These are phyloP conservation scores for Euphorbia lathyris DNA, from an alignment of 345 rosid genomes.

Conservation along the genomic window DNA sequence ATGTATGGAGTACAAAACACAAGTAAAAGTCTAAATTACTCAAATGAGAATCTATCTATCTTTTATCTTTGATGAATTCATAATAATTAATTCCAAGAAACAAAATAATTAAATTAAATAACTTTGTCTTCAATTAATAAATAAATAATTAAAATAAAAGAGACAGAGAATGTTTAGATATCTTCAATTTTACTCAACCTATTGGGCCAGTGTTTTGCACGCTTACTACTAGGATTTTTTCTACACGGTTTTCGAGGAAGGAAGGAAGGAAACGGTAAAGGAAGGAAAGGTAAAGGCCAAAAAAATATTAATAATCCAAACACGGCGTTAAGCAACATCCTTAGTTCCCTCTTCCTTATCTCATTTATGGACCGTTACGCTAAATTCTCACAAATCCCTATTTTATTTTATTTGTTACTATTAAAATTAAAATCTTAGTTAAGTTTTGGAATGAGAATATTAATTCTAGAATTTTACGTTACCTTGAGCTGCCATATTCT, in stretches of 20 bases:
- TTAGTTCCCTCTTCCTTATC: conserved; percentile 35
- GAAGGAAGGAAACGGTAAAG: too few relatives aligned
- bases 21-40: too few relatives aligned
- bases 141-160: background rate
- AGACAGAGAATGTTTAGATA: conserved; percentile 46
- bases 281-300: background rate
- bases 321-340: conserved; percentile 61
- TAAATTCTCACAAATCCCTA: conserved; percentile 89
- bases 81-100: background rate
- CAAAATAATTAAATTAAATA: background rate
- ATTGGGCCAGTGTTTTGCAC: conserved; percentile 34
- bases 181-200: conserved; percentile 59
- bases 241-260: background rate
- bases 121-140: background rate
- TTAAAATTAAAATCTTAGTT: too few relatives aligned
- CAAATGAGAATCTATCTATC: too few relatives aligned
- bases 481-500: conserved; percentile 7
- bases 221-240: conserved; percentile 29
- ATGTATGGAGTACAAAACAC: too few relatives aligned
- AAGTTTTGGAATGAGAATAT: background rate
- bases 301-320: conserved; percentile 30
- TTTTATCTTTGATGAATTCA: too few relatives aligned
- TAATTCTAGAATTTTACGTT: conserved; percentile 12
- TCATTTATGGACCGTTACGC: conserved; percentile 89
- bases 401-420: background rate